These are phyloP conservation scores for Auricularia heimuer DNA, from an alignment of 768 basidiomycete genomes.

Conservation along the genomic window DNA sequence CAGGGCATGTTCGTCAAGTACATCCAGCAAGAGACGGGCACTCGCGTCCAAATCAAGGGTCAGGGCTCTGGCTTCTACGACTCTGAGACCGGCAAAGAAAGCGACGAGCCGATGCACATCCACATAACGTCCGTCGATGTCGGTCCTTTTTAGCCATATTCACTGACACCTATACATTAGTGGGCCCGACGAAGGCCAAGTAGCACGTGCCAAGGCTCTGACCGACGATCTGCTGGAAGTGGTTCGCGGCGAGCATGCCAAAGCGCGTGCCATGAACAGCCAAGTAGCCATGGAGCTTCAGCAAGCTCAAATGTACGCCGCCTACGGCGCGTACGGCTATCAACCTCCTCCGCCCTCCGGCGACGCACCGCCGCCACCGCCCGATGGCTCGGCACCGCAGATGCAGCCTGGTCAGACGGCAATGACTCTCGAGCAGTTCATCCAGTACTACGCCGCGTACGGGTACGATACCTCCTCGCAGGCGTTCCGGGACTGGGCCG, in stretches of 20 bases:
- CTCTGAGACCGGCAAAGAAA: slow-evolving; percentile 77
- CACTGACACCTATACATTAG: slow-evolving; percentile 20
- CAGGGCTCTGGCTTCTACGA: slow-evolving; percentile 92
- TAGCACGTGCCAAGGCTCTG: slow-evolving; percentile 75
- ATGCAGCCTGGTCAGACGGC: slow-evolving; percentile 6
- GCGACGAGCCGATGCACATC: slow-evolving; percentile 85
- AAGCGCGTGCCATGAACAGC: slow-evolving; percentile 52
- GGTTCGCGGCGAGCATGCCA: slow-evolving; percentile 79
- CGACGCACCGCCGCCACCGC: slow-evolving; percentile 32
- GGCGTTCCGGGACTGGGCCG: not conserved
- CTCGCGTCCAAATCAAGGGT: slow-evolving; percentile 96
- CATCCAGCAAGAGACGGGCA: slow-evolving; percentile 92
- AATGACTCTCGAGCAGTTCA: not conserved
- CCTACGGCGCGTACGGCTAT: slow-evolving; percentile 49
- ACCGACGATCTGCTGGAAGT: slow-evolving; percentile 86
- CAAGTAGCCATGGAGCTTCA: slow-evolving; percentile 85
- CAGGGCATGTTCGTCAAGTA: slow-evolving; percentile 97
- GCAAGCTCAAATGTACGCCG: slow-evolving; percentile 71
- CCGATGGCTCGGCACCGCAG: slow-evolving; percentile 18
- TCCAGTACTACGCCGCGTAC: slow-evolving; percentile 7
- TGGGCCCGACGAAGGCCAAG: slow-evolving; percentile 82
- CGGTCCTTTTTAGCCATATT: slow-evolving; percentile 2
- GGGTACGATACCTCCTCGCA: not conserved
- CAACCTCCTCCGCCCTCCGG: slow-evolving; percentile 35
- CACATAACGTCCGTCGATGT: slow-evolving; percentile 64